Evolutionary conservation across 305 asterid genomes (phyloP).

Genomic region (Salvia sclarea): DNA sequence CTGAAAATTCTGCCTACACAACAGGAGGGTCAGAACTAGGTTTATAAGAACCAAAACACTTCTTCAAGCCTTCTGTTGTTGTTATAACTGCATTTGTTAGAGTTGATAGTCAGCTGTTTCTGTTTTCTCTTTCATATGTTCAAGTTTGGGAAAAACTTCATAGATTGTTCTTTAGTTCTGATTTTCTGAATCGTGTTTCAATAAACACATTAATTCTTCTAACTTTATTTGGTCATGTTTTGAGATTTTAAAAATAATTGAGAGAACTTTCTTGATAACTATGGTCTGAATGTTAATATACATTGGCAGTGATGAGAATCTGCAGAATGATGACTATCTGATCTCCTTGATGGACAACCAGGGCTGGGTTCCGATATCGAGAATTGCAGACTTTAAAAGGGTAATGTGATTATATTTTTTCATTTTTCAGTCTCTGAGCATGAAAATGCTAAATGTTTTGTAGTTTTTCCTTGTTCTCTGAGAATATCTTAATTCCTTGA

Average conservation of each 20-base stretch:
- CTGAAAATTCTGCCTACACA: conserved; percentile 10
- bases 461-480: background rate
- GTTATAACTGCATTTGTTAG: conserved; percentile 12
- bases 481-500: background rate
- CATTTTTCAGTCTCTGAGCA: conserved; percentile 1
- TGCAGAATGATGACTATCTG: conserved; percentile 65
- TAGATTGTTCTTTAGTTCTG: background rate
- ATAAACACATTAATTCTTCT: background rate
- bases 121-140: background rate
- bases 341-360: conserved; percentile 84
- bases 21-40: background rate
- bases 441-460: background rate
- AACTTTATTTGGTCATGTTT: background rate
- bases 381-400: conserved; percentile 75
- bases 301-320: conserved; percentile 76
- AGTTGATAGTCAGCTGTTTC: background rate
- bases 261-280: conserved; percentile 13
- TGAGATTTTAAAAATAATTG: background rate
- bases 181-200: background rate
- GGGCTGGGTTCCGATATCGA: conserved; percentile 87
- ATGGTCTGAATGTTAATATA: conserved; percentile 18
- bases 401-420: conserved; percentile 42
- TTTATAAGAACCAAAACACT: background rate
- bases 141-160: background rate
- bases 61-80: conserved; percentile 1